Conservation (phyloP, 495 filamentous ascomycete genomes). For the Oidiodendron maius region DNA sequence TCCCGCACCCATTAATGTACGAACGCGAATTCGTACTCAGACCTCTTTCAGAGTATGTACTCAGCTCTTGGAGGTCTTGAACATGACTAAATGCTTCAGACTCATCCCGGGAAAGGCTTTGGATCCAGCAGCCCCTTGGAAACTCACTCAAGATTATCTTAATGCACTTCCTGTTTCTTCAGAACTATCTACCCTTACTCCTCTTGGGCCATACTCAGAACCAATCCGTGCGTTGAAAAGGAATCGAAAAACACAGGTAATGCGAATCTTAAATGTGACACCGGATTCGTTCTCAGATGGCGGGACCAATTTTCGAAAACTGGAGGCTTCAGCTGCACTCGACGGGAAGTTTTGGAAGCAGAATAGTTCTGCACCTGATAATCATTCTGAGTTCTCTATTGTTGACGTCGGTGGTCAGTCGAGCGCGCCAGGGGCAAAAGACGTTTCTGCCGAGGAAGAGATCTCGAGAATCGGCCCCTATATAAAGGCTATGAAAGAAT, state of each 20-base stretch:
- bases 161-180: slow-evolving; percentile 48
- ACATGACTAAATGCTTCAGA: slow-evolving; percentile 28
- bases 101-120: slow-evolving; percentile 57
- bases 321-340: slow-evolving; percentile 4
- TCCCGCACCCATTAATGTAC: slow-evolving; percentile 80
- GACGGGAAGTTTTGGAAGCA: background rate
- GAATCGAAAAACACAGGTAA: slow-evolving; percentile 66
- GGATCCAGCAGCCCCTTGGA: slow-evolving; percentile 41
- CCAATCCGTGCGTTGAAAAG: slow-evolving; percentile 59
- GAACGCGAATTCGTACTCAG: slow-evolving; percentile 92
- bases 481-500: slow-evolving; percentile 60
- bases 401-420: slow-evolving; percentile 93
- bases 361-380: slow-evolving; percentile 27
- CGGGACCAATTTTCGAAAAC: slow-evolving; percentile 45
- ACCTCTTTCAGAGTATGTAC: slow-evolving; percentile 75
- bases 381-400: slow-evolving; percentile 67
- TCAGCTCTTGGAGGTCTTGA: slow-evolving; percentile 3
- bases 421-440: slow-evolving; percentile 66
- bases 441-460: slow-evolving; percentile 68
- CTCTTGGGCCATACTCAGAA: slow-evolving; percentile 51
- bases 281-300: slow-evolving; percentile 98
- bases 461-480: slow-evolving; percentile 70
- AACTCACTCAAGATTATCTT: slow-evolving; percentile 52
- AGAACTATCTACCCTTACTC: slow-evolving; percentile 63
- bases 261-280: slow-evolving; percentile 94